Evolutionary conservation across 2,329 filamentous ascomycete genomes (phyloP).

Genomic region (Pyrenophora tritici-repentis): DNA sequence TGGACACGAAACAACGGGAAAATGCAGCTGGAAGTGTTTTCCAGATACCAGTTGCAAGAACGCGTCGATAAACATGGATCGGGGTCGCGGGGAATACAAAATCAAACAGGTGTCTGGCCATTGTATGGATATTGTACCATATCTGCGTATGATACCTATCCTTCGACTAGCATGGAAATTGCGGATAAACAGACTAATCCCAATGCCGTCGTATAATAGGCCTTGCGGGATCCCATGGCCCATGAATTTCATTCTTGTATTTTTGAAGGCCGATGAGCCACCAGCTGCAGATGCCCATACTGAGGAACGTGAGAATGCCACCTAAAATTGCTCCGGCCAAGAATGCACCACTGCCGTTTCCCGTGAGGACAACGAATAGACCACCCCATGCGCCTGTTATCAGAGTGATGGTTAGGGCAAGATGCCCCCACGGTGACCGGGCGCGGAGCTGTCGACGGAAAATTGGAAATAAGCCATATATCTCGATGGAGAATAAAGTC

Average conservation of each 20-base stretch:
- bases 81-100: slow-evolving; percentile 17
- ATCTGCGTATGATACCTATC: slow-evolving; percentile 38
- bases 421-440: slow-evolving; percentile 79
- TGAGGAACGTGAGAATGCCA: slow-evolving; percentile 72
- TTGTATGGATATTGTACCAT: slow-evolving; percentile 26
- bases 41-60: slow-evolving; percentile 24
- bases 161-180: slow-evolving; percentile 20
- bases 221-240: slow-evolving; percentile 94
- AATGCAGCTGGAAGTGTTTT: slow-evolving; percentile 40
- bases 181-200: slow-evolving; percentile 46
- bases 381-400: slow-evolving; percentile 81
- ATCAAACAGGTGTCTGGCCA: slow-evolving; percentile 34
- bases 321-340: slow-evolving; percentile 78
- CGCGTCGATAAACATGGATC: slow-evolving; percentile 23
- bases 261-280: slow-evolving; percentile 97
- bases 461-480: slow-evolving; percentile 97
- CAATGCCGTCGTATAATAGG: slow-evolving; percentile 77
- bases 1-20: slow-evolving; percentile 36
- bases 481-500: slow-evolving; percentile 94
- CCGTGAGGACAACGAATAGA: slow-evolving; percentile 65
- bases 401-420: slow-evolving; percentile 73
- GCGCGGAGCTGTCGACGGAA: slow-evolving; percentile 88
- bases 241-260: slow-evolving; percentile 98
- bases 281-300: slow-evolving; percentile 94
- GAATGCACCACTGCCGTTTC: slow-evolving; percentile 60